phyloP scores from a whole-genome alignment of 1,284 basidiomycete species.

The Ceratorhiza oryzae-sativae region DNA sequence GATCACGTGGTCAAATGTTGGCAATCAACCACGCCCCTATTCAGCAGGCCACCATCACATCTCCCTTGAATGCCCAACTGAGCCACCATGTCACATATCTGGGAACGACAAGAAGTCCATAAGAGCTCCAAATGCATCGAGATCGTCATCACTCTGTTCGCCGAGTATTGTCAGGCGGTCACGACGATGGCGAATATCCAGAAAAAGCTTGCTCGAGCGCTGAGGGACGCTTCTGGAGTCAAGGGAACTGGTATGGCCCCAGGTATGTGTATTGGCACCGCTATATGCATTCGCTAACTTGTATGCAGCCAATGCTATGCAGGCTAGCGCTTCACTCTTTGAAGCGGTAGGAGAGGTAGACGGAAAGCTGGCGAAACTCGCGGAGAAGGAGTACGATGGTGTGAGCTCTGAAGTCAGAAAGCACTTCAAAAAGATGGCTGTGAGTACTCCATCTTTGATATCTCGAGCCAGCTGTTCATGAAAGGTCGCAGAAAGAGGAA shows the following conservation, averaged over 20 bases:
- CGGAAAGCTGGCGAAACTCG: slow-evolving; percentile 72
- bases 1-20: slow-evolving; percentile 16
- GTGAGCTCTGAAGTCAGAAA: slow-evolving; percentile 75
- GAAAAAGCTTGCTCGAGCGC: slow-evolving; percentile 73
- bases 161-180: slow-evolving; percentile 75
- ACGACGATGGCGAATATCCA: slow-evolving; percentile 67
- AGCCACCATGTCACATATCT: slow-evolving; percentile 29
- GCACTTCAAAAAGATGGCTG: slow-evolving; percentile 82
- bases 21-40: slow-evolving; percentile 4
- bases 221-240: slow-evolving; percentile 66
- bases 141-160: slow-evolving; percentile 66
- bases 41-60: not conserved
- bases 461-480: slow-evolving; percentile 17
- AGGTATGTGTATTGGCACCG: slow-evolving; percentile 54
- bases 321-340: slow-evolving; percentile 67
- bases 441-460: slow-evolving; percentile 49
- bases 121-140: slow-evolving; percentile 80
- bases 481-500: slow-evolving; percentile 70
- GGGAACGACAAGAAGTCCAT: slow-evolving; percentile 72
- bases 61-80: not conserved
- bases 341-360: slow-evolving; percentile 73
- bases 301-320: slow-evolving; percentile 63
- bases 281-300: not conserved
- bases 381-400: slow-evolving; percentile 72
- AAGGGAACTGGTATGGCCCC: slow-evolving; percentile 69